Evolutionary conservation across 805 yeast genomes (phyloP).

Genomic region (Gaillardinia entomophila): DNA sequence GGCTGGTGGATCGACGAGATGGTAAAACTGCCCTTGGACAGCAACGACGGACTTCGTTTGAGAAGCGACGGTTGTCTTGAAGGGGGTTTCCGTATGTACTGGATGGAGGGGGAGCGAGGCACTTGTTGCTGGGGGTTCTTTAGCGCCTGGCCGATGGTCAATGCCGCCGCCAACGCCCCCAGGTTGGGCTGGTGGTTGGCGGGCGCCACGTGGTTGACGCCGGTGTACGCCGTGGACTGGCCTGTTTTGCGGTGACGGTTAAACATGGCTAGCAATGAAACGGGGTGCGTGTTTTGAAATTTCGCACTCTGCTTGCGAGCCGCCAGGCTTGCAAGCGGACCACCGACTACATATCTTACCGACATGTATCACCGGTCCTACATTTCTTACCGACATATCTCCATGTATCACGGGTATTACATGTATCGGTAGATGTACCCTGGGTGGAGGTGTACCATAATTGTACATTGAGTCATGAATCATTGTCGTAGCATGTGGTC

Average conservation of each 20-base stretch:
- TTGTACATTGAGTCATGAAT: no score
- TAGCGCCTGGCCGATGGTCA: constrained; percentile 33
- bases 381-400: no score
- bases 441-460: no score
- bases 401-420: no score
- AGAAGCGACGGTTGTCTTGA: not conserved
- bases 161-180: constrained; percentile 40
- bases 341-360: no score
- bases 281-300: no score
- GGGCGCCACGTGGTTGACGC: constrained; percentile 33
- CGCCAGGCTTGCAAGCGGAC: no score
- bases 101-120: constrained; percentile 7
- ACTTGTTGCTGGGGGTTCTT: constrained; percentile 3
- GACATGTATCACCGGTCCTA: no score
- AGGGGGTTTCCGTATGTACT: constrained; percentile 8
- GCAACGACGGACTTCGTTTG: constrained; percentile 2
- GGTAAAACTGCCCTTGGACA: constrained; percentile 11
- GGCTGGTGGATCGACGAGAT: not conserved
- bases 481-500: no score
- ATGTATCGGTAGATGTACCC: no score
- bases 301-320: no score
- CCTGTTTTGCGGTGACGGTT: constrained; percentile 22
- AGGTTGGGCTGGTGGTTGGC: constrained; percentile 28
- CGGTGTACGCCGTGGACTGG: constrained; percentile 35
- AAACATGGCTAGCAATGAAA: constrained; percentile 10